Percentiles rank a stretch among this genome's conserved stretches.
Evolutionary conservation across 495 filamentous ascomycete genomes (phyloP).

Genomic region (Neurospora sp.): DNA sequence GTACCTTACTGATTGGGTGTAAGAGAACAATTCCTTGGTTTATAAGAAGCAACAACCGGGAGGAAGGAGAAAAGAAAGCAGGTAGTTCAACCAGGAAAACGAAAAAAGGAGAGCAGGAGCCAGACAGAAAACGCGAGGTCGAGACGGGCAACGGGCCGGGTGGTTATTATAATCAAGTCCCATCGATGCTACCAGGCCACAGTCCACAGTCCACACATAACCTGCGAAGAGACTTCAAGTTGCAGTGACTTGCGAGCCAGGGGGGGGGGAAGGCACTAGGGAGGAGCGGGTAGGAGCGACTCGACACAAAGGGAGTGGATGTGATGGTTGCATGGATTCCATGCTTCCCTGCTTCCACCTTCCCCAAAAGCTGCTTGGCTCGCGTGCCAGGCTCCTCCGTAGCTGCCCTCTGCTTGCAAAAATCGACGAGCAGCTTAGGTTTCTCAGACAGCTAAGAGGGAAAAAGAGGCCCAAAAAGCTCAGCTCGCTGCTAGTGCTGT

Average conservation of each 20-base stretch:
- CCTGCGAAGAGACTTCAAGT: background rate
- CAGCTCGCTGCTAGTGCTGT: background rate
- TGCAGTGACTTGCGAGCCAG: background rate
- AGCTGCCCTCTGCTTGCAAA: background rate
- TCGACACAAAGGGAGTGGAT: background rate
- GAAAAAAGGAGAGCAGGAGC: background rate
- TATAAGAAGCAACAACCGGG: background rate
- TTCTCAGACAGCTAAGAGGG: background rate
- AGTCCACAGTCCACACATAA: background rate
- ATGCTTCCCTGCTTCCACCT: background rate
- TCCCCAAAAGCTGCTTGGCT: background rate
- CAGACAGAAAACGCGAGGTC: background rate
- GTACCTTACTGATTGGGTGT: background rate
- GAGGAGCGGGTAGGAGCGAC: background rate
- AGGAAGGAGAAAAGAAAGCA: background rate
- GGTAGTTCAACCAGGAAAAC: background rate
- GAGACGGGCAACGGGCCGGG: background rate
- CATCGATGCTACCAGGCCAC: background rate
- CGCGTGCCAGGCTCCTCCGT: background rate
- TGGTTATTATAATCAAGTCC: background rate
- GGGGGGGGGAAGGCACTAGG: background rate
- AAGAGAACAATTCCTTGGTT: background rate
- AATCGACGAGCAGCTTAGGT: background rate
- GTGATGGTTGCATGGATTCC: background rate
- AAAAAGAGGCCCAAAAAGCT: background rate